Base-by-base conservation (phyloP, 805 yeast species). In the Saccharomycopsis fibuligera region DNA sequence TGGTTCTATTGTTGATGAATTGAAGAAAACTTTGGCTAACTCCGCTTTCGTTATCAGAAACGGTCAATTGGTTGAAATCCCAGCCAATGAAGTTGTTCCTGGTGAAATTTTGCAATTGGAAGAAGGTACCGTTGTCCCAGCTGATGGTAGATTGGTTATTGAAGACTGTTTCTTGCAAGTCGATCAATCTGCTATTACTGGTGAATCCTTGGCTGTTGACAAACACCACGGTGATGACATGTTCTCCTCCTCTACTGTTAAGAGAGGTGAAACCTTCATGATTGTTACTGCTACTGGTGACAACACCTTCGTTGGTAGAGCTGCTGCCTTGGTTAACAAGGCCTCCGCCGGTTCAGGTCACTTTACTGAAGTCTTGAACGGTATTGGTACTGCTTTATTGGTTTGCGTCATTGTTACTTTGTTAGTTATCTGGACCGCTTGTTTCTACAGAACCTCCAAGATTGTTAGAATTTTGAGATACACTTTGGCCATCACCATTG, bases 171-270 rank as follows among this genome's bases (percentile, higher is more conserved):
- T 83, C 75, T 73, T 89, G 62, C 96, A 89, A 74, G 83, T 88
- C 64, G 96, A 89, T 74, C 96, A 89, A 75, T 88, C 96, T 62
- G 95, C 96, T 62, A 83, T 89, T 66, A 89, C 97, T 65, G 97
- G 97, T 81, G 97, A 89, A 76, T 89, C 96, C 56, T 73, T 89
- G 60, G 96, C 96, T 66, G 96, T 85, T 59, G 96, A 88, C 75
- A 89, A 89, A 78, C 85, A 75, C 68, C 72, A 74, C 67, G 96
- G 93, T 72, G 96, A 89, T 70, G 73, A 83, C 60, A 74, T 82
- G 66, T 88, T 84, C 81, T 86, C 96, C 52, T 89, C 96, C 33
- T 89, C 96, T 54, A 85, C 96, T 58, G 93, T 89, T 60, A 89
- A 88, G 80, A 83, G 95, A 66, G 96, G 96, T 79, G 95, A 86